A percentile compares a stretch with the other conserved stretches of the same genome.
phyloP scores from a whole-genome alignment of 176 grass and related monocot species.

The Juncus inflexus region DNA sequence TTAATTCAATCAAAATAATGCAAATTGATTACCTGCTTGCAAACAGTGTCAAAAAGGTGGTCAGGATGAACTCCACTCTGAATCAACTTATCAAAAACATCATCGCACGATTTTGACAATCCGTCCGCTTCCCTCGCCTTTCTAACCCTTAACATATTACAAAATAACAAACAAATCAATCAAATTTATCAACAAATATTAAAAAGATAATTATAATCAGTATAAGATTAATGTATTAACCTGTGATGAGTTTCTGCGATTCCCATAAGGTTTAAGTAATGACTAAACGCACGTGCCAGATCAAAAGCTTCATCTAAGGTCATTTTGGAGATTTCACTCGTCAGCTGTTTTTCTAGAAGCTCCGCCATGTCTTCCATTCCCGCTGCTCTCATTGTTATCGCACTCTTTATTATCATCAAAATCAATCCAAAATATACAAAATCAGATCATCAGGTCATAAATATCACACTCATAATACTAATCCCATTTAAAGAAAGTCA shows the following conservation, averaged over 20 bases:
- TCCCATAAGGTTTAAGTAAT: slow-evolving; percentile 86
- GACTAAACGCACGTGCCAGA: slow-evolving; percentile 76
- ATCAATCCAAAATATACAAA: slow-evolving; percentile 3
- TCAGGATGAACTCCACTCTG: slow-evolving; percentile 59
- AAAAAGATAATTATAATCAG: not conserved
- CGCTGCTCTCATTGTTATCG: slow-evolving; percentile 60
- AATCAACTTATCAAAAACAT: slow-evolving; percentile 81
- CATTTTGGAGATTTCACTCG: slow-evolving; percentile 65
- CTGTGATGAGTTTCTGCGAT: slow-evolving; percentile 88
- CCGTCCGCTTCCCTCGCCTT: slow-evolving; percentile 41
- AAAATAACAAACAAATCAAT: not conserved
- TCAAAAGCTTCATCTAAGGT: slow-evolving; percentile 62
- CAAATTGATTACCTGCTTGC: slow-evolving; percentile 62
- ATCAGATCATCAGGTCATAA: not conserved
- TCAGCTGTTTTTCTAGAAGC: slow-evolving; percentile 70
- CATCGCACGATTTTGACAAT: slow-evolving; percentile 75
- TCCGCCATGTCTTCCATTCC: slow-evolving; percentile 70
- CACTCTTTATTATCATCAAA: slow-evolving; percentile 39
- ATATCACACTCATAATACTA: not conserved
- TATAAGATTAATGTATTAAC: slow-evolving; percentile 23
- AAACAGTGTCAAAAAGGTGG: slow-evolving; percentile 69
- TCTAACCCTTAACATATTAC: slow-evolving; percentile 42
- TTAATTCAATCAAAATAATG: not conserved
- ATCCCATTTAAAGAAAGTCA: no score
- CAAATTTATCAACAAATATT: not conserved